Conservation (phyloP, 2,329 filamentous ascomycete genomes). For the Phaeosphaeriaceae sp. region DNA sequence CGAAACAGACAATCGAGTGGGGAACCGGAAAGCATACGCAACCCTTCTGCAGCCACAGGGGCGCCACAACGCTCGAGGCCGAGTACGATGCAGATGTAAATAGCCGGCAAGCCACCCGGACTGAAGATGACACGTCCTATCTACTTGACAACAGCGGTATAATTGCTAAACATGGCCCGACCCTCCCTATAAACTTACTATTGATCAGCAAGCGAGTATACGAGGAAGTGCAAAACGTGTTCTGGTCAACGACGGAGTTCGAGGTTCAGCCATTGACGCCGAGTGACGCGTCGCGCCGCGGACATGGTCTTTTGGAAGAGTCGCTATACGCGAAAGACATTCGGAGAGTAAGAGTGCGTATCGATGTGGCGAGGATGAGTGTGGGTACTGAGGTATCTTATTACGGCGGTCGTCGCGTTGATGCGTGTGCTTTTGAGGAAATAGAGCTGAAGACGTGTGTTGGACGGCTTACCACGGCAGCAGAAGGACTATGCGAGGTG, state of each 20-base stretch:
- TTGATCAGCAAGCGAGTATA: constrained; percentile 11
- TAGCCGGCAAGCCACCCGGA: neutral
- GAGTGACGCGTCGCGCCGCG: constrained; percentile 3
- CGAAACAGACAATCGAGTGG: neutral
- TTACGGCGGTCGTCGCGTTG: neutral
- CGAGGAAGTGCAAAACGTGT: constrained; percentile 9
- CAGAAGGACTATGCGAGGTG: constrained; percentile 7
- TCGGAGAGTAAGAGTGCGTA: neutral
- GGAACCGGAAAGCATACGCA: neutral
- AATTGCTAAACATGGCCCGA: constrained; percentile 4
- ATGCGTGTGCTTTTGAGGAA: constrained; percentile 5
- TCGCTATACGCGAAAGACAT: neutral
- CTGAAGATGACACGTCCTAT: constrained; percentile 1
- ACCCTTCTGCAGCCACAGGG: constrained; percentile 1
- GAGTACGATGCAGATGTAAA: constrained; percentile 2
- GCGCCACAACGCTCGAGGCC: neutral
- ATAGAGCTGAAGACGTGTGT: constrained; percentile 11
- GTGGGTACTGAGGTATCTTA: neutral
- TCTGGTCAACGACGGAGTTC: constrained; percentile 8
- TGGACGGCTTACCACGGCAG: neutral
- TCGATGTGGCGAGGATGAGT: neutral
- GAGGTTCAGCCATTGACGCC: constrained; percentile 13
- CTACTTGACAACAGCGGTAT: constrained; percentile 8
- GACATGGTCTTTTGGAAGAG: neutral
- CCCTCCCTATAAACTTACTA: constrained; percentile 7